Evolutionary conservation across 2,329 filamentous ascomycete species (phyloP).

Genomic region (Curvularia spicifera): DNA sequence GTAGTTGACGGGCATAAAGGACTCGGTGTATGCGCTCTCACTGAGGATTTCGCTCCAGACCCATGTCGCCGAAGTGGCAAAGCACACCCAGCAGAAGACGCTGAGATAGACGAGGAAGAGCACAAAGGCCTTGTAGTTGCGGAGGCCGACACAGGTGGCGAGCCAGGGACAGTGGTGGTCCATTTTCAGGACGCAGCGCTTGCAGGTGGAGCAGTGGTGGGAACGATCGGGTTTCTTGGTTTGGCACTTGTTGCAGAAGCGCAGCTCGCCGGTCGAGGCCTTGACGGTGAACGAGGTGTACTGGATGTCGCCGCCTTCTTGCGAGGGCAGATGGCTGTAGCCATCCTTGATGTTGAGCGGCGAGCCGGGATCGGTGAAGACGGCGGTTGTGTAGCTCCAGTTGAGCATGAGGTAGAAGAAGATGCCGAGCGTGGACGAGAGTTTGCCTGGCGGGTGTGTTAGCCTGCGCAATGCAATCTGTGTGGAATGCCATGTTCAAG

Average conservation of each 20-base stretch:
- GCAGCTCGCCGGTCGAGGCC: conserved; percentile 76
- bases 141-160: conserved; percentile 89
- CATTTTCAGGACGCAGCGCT: conserved; percentile 97
- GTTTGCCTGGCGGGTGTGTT: conserved; percentile 37
- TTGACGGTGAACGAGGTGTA: conserved; percentile 89
- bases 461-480: background rate
- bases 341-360: conserved; percentile 60
- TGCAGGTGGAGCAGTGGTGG: conserved; percentile 95
- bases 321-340: conserved; percentile 83
- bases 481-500: background rate
- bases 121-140: conserved; percentile 95
- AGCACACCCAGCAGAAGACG: conserved; percentile 82
- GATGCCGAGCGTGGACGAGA: conserved; percentile 68
- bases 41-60: conserved; percentile 82
- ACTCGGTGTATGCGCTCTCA: conserved; percentile 73
- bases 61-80: conserved; percentile 79
- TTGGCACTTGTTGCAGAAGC: conserved; percentile 98
- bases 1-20: conserved; percentile 85
- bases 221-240: conserved; percentile 91
- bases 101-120: conserved; percentile 91
- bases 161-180: conserved; percentile 99
- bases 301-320: conserved; percentile 60
- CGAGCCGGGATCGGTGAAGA: conserved; percentile 87
- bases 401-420: conserved; percentile 79
- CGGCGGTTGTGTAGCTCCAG: conserved; percentile 88